Evolutionary conservation across 192 early-diverging fungal genomes (phyloP).

Genomic region (Backusella morwellensis): DNA sequence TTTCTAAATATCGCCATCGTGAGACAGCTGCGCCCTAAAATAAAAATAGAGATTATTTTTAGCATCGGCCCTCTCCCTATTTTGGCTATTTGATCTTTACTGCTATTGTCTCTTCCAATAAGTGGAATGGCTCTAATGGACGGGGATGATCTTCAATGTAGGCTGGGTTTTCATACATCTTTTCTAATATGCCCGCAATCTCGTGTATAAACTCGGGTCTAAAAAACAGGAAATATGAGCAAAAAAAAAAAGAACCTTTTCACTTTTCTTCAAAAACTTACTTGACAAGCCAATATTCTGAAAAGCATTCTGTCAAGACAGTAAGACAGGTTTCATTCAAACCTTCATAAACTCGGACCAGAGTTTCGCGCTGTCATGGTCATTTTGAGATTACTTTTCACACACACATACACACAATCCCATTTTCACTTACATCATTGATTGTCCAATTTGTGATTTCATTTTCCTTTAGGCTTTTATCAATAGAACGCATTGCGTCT

Average conservation of each 20-base stretch:
- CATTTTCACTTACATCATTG: slow-evolving; percentile 44
- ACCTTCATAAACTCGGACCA: slow-evolving; percentile 44
- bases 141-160: slow-evolving; percentile 27
- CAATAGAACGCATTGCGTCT: slow-evolving; percentile 34
- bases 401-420: not conserved
- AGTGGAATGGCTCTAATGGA: slow-evolving; percentile 18
- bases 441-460: slow-evolving; percentile 54
- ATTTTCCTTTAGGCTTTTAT: slow-evolving; percentile 45
- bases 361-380: slow-evolving; percentile 39
- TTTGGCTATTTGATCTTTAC: slow-evolving; percentile 11
- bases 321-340: slow-evolving; percentile 42
- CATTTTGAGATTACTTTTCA: not conserved
- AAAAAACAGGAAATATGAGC: not conserved
- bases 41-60: not conserved
- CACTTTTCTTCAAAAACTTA: not conserved
- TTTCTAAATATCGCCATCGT: slow-evolving; percentile 32
- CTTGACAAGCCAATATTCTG: slow-evolving; percentile 32
- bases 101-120: slow-evolving; percentile 29
- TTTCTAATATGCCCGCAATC: slow-evolving; percentile 26
- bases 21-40: slow-evolving; percentile 35
- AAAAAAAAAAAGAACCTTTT: not conserved
- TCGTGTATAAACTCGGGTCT: slow-evolving; percentile 32
- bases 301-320: slow-evolving; percentile 20
- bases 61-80: not conserved
- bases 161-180: slow-evolving; percentile 35